These are phyloP conservation scores for Aspergillus fructus DNA, from an alignment of 2,329 filamentous ascomycete genomes.

Conservation along the genomic window DNA sequence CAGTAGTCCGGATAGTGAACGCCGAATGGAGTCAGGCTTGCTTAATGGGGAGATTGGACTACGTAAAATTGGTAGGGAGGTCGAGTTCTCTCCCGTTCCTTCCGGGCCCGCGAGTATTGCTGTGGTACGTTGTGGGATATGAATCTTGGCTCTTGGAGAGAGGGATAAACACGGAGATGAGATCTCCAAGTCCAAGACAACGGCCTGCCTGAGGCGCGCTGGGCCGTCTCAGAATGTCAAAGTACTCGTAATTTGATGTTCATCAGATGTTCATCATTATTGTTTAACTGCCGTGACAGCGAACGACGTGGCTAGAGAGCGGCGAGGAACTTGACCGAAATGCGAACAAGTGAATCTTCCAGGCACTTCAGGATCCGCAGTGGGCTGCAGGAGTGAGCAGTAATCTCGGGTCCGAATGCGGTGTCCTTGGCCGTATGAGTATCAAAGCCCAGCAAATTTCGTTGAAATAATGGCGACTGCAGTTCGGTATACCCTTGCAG, in stretches of 20 bases:
- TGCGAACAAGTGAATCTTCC: background rate
- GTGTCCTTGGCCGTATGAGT: constrained; percentile 10
- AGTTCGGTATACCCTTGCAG: background rate
- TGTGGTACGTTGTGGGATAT: background rate
- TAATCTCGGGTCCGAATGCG: constrained; percentile 20
- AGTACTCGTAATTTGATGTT: background rate
- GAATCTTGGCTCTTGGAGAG: background rate
- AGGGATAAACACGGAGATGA: background rate
- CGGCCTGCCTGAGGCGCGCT: too few species aligned
- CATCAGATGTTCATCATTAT: background rate
- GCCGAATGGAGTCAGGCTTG: background rate
- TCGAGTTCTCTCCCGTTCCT: background rate
- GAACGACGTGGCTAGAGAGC: background rate
- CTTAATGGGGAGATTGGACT: background rate
- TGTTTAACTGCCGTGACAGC: background rate
- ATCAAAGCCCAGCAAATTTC: background rate
- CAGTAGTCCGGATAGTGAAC: background rate
- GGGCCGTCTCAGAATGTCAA: background rate
- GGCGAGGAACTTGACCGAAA: background rate
- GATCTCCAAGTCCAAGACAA: background rate
- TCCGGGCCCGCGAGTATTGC: background rate
- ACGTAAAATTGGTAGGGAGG: background rate
- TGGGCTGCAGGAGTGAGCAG: constrained; percentile 14
- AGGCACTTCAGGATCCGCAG: constrained; percentile 22
- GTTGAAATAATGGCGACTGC: background rate